These are phyloP conservation scores for Metschnikowia noctiluminum DNA, from an alignment of 805 yeast species.

Conservation along the genomic window DNA sequence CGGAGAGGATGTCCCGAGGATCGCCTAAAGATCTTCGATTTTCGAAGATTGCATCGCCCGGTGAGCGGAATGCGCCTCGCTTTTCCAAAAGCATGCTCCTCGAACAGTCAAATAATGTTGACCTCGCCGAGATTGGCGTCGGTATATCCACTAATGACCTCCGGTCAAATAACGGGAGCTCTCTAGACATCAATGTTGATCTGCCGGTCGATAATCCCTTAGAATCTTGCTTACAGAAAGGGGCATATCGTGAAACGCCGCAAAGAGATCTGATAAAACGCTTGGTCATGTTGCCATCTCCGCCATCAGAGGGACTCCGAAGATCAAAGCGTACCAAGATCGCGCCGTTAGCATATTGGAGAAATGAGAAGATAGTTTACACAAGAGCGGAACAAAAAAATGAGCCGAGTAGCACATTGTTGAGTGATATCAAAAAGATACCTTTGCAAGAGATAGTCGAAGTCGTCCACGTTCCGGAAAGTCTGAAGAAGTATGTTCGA, in stretches of 20 bases:
- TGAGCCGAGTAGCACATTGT: slow-evolving; percentile 43
- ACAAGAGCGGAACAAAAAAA: slow-evolving; percentile 32
- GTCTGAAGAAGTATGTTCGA: not conserved
- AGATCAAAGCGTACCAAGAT: slow-evolving; percentile 64
- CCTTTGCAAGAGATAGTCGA: slow-evolving; percentile 56
- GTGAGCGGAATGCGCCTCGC: not conserved
- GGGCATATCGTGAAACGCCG: not conserved
- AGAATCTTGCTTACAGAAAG: not conserved
- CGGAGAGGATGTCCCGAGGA: no score
- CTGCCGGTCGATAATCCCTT: not conserved
- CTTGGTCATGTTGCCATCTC: slow-evolving; percentile 34
- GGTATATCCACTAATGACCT: not conserved
- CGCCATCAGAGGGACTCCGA: slow-evolving; percentile 50
- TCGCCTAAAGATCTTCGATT: no score
- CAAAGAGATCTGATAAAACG: not conserved
- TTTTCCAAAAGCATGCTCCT: not conserved
- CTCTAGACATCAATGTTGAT: not conserved
- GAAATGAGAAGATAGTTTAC: slow-evolving; percentile 72
- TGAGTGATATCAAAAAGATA: slow-evolving; percentile 32
- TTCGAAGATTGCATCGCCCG: not conserved
- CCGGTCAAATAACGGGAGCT: not conserved
- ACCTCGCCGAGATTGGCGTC: not conserved
- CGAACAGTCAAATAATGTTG: not conserved
- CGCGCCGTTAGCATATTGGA: slow-evolving; percentile 80
- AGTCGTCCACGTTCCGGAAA: slow-evolving; percentile 50